These are phyloP conservation scores for Atalantia buxifolia DNA, from an alignment of 345 rosid genomes.

Conservation along the genomic window DNA sequence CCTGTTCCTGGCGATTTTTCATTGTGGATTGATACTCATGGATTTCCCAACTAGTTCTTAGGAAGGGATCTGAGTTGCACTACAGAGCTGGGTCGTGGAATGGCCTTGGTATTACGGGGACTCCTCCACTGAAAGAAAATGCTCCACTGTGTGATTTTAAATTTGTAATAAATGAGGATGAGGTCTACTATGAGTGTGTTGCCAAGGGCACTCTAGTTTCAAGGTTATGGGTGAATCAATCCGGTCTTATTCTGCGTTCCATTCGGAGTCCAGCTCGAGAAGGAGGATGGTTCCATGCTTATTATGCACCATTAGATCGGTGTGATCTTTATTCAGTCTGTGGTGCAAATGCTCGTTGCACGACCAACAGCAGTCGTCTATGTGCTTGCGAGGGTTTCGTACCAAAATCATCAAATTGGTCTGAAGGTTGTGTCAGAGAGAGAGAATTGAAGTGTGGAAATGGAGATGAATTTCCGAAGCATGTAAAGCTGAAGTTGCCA, in stretches of 20 bases:
- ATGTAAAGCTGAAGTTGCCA: slow-evolving; percentile 39
- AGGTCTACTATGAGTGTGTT: background rate
- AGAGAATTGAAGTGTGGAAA: slow-evolving; percentile 24
- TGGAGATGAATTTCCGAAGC: slow-evolving; percentile 33
- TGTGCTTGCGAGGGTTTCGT: slow-evolving; percentile 46
- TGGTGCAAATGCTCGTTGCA: slow-evolving; percentile 40
- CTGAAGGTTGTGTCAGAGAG: slow-evolving; percentile 47
- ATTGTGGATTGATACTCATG: slow-evolving; percentile 15
- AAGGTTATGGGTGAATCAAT: slow-evolving; percentile 1
- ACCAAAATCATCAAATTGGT: slow-evolving; percentile 40
- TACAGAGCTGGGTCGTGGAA: slow-evolving; percentile 32
- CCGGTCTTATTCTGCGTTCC: slow-evolving; percentile 27
- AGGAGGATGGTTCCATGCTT: slow-evolving; percentile 22
- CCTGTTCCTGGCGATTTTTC: slow-evolving; percentile 23
- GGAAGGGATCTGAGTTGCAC: background rate
- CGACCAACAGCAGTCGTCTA: slow-evolving; percentile 32
- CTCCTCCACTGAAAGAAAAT: background rate
- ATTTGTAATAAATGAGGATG: background rate
- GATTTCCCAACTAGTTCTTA: slow-evolving; percentile 22
- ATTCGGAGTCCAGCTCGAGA: slow-evolving; percentile 11
- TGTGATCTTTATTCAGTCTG: slow-evolving; percentile 42
- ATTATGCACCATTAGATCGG: slow-evolving; percentile 39
- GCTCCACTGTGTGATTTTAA: background rate
- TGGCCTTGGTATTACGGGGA: slow-evolving; percentile 28
- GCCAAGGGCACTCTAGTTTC: background rate